These are phyloP conservation scores for Capronia americana DNA, from an alignment of 2,329 filamentous ascomycete species.

Conservation along the genomic window DNA sequence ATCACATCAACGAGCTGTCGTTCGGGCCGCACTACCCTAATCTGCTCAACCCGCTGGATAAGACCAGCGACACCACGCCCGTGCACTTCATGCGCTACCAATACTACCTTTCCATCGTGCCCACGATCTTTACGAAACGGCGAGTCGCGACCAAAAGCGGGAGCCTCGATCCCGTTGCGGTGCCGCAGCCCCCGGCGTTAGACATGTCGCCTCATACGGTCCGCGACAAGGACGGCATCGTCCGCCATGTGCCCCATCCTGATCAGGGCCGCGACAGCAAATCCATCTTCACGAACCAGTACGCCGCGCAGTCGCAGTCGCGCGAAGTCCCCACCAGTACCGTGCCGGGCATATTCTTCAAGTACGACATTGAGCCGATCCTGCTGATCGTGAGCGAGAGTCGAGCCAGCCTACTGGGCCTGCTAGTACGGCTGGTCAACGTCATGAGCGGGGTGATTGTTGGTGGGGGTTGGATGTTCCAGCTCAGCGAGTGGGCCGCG, in stretches of 20 bases:
- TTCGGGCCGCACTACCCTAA: conserved; percentile 97
- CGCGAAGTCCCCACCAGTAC: conserved; percentile 70
- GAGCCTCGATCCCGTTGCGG: conserved; percentile 51
- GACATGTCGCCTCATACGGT: conserved; percentile 43
- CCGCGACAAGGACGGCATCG: conserved; percentile 43
- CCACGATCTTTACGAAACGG: conserved; percentile 82
- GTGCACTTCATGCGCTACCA: conserved; percentile 93
- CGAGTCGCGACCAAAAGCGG: conserved; percentile 40
- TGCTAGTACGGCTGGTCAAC: conserved; percentile 85
- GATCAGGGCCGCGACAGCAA: conserved; percentile 48
- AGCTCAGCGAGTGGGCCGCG: conserved; percentile 75
- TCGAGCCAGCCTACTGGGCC: conserved; percentile 73
- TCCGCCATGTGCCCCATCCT: conserved; percentile 36
- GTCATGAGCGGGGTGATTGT: conserved; percentile 90
- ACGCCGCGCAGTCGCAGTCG: conserved; percentile 91
- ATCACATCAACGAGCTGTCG: conserved; percentile 93
- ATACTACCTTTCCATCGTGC: conserved; percentile 95
- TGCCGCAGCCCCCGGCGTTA: conserved; percentile 45
- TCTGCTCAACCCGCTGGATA: conserved; percentile 91
- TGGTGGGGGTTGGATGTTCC: conserved; percentile 91
- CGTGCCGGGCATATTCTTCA: conserved; percentile 94
- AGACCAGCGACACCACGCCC: conserved; percentile 78
- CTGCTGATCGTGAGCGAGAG: conserved; percentile 83
- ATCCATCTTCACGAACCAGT: conserved; percentile 92
- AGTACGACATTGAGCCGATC: conserved; percentile 98